Base-by-base conservation (phyloP, 179 eudicot species). In the Nepenthes alata region DNA sequence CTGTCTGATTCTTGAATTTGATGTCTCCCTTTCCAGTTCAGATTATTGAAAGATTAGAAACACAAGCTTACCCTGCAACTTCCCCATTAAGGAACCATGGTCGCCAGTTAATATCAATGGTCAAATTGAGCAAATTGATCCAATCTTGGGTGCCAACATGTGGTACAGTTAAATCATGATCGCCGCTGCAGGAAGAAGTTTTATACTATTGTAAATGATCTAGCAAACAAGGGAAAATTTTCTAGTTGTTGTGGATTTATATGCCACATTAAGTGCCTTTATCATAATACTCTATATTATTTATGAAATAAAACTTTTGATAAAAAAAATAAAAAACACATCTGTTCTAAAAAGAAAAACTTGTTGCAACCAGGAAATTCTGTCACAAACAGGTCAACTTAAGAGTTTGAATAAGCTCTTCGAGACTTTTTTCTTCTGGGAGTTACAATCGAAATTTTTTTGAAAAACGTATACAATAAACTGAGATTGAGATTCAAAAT, bases 41-140 rank as follows among this genome's bases (percentile, higher is more conserved):
- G 1, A 4, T 5, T 52, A 6, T 5, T 52, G 16, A 11, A 12
- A 52, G 16, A 52, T 52, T 2, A 52, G 16, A 35, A 25, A 35
- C 11, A 25, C 1, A 25, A 16, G 37, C 58, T 61, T 39, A 63
- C 61, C 68, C 68, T 45, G 68, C 68, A 56, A 65, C 58, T 65
- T 65, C 55, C 8, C 68, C 68, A 14, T 65, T 53, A 10, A 65
- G 54, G 47, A 65, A 58, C 68, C 68, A 65, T 0, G 68, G 68
- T 0, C 61, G 34, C 68, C 68, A 65, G 13, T 44, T 57, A n/a
- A 8, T 35, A 9, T 65, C 53, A 36, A 65, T 49, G 35, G 53
- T 13, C 36, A 55, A 48, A 57, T 65, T 55, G 12, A 65, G 68
- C 13, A 47, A 6, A 39, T 57, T 55, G 3, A 65, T 56, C 68